These are phyloP conservation scores for Picea mariana DNA, from an alignment of 83 land plant species.

Conservation along the genomic window DNA sequence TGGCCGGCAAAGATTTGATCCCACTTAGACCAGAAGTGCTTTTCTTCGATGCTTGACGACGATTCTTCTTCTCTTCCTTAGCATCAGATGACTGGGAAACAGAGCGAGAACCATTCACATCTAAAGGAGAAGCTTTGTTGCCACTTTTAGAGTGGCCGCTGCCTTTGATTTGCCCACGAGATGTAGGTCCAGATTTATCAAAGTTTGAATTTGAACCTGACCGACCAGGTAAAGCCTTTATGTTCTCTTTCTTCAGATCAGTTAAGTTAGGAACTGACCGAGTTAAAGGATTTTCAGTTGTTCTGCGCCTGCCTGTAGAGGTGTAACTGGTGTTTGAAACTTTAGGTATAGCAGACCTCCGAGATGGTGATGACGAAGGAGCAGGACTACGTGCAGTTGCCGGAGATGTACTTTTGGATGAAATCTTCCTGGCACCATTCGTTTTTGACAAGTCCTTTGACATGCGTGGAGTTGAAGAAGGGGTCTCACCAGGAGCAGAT, in stretches of 20 bases:
- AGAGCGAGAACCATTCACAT: conserved; percentile 6
- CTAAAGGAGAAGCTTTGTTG: conserved; percentile 35
- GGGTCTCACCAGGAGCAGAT: background rate
- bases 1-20: conserved; percentile 30
- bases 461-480: conserved; percentile 10
- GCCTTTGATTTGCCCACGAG: conserved; percentile 35
- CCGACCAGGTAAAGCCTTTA: conserved; percentile 39
- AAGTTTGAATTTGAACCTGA: conserved; percentile 6
- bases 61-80: conserved; percentile 59
- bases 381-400: conserved; percentile 39
- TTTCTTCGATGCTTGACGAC: conserved; percentile 52
- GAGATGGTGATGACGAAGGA: conserved; percentile 15
- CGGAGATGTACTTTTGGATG: conserved; percentile 28
- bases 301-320: conserved; percentile 40
- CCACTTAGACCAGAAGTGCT: conserved; percentile 39
- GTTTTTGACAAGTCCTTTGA: conserved; percentile 5
- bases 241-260: conserved; percentile 60
- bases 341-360: conserved; percentile 37
- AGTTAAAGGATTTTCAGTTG: conserved; percentile 61
- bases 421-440: conserved; percentile 3
- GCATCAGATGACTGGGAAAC: conserved; percentile 1
- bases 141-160: conserved; percentile 47
- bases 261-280: conserved; percentile 73
- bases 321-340: conserved; percentile 24
- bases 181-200: conserved; percentile 16